These are phyloP conservation scores for Amauroascus niger DNA, from an alignment of 2,329 filamentous ascomycete species.

Conservation along the genomic window DNA sequence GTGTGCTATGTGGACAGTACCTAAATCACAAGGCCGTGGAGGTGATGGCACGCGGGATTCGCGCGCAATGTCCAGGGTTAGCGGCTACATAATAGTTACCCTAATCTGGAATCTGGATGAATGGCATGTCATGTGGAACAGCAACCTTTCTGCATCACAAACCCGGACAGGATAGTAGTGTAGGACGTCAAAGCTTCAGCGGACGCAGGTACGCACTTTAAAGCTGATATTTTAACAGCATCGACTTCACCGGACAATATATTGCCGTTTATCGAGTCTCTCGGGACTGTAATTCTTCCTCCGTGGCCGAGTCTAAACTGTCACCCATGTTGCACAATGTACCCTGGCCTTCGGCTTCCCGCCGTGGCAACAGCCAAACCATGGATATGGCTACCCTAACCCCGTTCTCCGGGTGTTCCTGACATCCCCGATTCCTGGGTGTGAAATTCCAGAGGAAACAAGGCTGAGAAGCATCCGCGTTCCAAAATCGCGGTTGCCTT, in stretches of 20 bases:
- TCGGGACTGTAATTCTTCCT: not conserved
- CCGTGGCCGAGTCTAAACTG: not conserved
- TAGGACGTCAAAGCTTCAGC: not conserved
- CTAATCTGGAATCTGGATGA: too few relatives aligned
- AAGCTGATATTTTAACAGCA: not conserved
- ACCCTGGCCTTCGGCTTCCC: not conserved
- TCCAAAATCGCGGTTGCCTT: not conserved
- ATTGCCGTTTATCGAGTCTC: not conserved
- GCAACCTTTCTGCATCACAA: too few relatives aligned
- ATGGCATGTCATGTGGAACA: not conserved
- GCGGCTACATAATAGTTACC: too few relatives aligned
- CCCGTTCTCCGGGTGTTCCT: slow-evolving; percentile 7
- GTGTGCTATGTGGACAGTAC: not conserved
- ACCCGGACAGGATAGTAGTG: not conserved
- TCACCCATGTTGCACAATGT: not conserved
- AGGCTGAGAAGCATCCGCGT: not conserved
- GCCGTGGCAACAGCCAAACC: not conserved
- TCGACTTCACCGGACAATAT: not conserved
- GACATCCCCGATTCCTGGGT: slow-evolving; percentile 5
- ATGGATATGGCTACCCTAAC: not conserved
- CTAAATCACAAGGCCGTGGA: not conserved
- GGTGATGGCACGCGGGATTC: not conserved
- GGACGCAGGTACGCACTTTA: not conserved
- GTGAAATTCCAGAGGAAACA: not conserved
- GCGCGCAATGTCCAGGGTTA: too few relatives aligned